Base-by-base conservation (phyloP, 306 rosid genomes). In the Prosopis cineraria region DNA sequence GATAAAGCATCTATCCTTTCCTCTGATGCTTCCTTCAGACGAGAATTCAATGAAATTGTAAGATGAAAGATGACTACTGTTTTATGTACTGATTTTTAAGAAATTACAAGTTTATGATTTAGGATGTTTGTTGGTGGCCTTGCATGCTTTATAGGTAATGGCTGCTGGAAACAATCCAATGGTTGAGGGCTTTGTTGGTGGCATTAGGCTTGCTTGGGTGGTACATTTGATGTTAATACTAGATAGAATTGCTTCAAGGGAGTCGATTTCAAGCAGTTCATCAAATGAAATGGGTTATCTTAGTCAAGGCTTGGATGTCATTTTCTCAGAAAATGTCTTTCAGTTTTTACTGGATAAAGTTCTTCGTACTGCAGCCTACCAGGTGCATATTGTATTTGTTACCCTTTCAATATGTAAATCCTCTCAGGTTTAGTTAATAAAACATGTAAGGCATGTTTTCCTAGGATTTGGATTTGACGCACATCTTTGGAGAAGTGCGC, bases 121-220 rank as follows among this genome's bases (percentile, higher is more conserved):
- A 10, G 73, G 59, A 53, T 76, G 44, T 76, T n/a, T 85, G 33
- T 64, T 81, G 74, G 78, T 52, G 34, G 66, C 68, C 37, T 68
- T 68, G 67, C 64, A 64, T 79, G 81, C 47, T 81, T 59, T 78
- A n/a, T n/a, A 95, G 98, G 96, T 95, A 74, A 89, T 91, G 91
- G 83, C 90, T 73, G 56, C 85, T 65, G 97, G 88, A 82, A 90
- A 87, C 85, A 92, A 95, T 89, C 89, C 88, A 79, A 79, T 81
- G 67, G 86, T 89, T 76, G 95, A 89, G 82, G 93, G 95, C 75
- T 89, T 85, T 68, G 55, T 85, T 75, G 95, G 92, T 74, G 89
- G 93, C 47, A 70, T 88, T 74, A 89, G 97, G 87, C 91, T 95
- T 83, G 93, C 93, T 71, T 95, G 98, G 98, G 84, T 89, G 71